phyloP scores from a whole-genome alignment of 495 filamentous ascomycete genomes.

The Thermothielavioides terrestris region DNA sequence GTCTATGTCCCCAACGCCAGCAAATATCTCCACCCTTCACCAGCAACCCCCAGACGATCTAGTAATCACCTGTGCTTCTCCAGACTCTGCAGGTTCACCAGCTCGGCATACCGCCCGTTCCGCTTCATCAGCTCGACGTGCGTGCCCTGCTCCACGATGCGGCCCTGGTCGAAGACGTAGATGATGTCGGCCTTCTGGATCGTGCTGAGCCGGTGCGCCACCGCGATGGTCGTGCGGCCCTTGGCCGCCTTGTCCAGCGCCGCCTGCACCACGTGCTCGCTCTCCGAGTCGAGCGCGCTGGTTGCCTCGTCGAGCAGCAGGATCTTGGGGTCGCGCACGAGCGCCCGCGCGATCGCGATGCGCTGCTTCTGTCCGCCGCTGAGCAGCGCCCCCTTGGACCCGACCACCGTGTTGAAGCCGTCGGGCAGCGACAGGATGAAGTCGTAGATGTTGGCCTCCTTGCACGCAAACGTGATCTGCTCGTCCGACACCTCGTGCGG shows the following conservation, averaged over 20 bases:
- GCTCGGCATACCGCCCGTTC: conserved; percentile 47
- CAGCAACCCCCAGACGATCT: neutral
- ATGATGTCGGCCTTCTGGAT: conserved; percentile 54
- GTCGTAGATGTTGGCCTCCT: conserved; percentile 58
- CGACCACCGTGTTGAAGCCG: conserved; percentile 55
- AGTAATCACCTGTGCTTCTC: conserved; percentile 41
- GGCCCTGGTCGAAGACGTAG: conserved; percentile 48
- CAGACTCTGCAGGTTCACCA: conserved; percentile 63
- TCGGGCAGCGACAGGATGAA: conserved; percentile 58
- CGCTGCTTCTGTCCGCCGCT: conserved; percentile 79
- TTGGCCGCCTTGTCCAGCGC: conserved; percentile 59
- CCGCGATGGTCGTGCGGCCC: conserved; percentile 64
- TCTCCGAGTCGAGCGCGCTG: conserved; percentile 65
- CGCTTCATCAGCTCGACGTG: conserved; percentile 44
- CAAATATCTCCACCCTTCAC: neutral
- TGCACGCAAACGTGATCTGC: conserved; percentile 49
- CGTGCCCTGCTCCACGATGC: conserved; percentile 49
- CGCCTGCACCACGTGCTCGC: conserved; percentile 64
- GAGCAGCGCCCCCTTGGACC: conserved; percentile 57
- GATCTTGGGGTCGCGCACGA: conserved; percentile 63
- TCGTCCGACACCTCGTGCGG: conserved; percentile 40
- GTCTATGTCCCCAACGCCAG: too few species aligned
- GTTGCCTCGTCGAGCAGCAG: conserved; percentile 80
- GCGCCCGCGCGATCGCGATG: conserved; percentile 68
- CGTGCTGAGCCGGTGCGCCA: conserved; percentile 57